Evolutionary conservation across 768 basidiomycete genomes (phyloP).

Genomic region (Mycena floridula): DNA sequence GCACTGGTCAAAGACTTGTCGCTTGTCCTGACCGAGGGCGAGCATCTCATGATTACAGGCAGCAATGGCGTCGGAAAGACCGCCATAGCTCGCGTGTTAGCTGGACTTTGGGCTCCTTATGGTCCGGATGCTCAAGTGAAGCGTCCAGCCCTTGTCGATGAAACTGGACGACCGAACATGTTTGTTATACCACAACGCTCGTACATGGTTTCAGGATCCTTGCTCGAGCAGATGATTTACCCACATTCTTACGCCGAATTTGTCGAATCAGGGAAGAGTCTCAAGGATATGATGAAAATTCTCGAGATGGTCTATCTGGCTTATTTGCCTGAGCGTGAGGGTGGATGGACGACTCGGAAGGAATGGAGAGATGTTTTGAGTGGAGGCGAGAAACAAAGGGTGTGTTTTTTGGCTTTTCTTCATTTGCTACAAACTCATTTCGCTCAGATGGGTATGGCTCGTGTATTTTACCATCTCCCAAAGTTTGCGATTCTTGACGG

Average conservation of each 20-base stretch:
- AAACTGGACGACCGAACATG: constrained; percentile 46
- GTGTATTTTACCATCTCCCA: constrained; percentile 87
- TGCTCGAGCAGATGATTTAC: constrained; percentile 93
- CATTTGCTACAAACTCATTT: constrained; percentile 4
- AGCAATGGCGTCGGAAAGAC: constrained; percentile 93
- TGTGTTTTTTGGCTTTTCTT: constrained; percentile 23
- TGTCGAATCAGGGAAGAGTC: constrained; percentile 49
- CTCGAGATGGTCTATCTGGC: constrained; percentile 77
- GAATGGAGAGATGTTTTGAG: constrained; percentile 96
- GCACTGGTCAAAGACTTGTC: constrained; percentile 69
- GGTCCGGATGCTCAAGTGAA: constrained; percentile 25
- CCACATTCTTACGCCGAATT: constrained; percentile 81
- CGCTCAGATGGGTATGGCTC: constrained; percentile 77
- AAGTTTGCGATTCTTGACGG: constrained; percentile 84
- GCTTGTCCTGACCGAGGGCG: constrained; percentile 56
- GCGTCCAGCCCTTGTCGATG: constrained; percentile 25
- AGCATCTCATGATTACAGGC: constrained; percentile 92
- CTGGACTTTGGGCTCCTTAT: constrained; percentile 78
- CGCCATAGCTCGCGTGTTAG: constrained; percentile 80
- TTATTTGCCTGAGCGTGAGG: constrained; percentile 83
- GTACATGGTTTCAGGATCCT: constrained; percentile 83
- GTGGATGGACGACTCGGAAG: constrained; percentile 84
- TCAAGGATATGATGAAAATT: constrained; percentile 68
- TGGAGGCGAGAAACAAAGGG: constrained; percentile 94
- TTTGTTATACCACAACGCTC: constrained; percentile 89